These are phyloP conservation scores for Casaregolazyma lundiana DNA, from an alignment of 1,139 yeast species.

Conservation along the genomic window DNA sequence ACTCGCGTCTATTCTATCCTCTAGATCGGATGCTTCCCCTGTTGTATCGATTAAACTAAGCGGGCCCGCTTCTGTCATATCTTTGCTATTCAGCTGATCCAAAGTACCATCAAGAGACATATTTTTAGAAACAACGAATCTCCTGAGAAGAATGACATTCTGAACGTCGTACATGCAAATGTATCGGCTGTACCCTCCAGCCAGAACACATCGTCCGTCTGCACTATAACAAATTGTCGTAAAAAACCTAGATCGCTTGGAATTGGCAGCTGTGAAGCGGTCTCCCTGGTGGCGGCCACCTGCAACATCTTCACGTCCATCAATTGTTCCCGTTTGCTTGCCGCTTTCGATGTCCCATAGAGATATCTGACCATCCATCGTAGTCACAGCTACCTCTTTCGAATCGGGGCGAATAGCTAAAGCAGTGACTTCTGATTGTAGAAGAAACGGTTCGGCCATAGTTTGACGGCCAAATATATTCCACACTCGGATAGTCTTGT, in stretches of 20 bases:
- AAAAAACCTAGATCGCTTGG: constrained; percentile 80
- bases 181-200: constrained; percentile 90
- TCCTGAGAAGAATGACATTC: constrained; percentile 76
- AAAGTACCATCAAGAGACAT: constrained; percentile 90
- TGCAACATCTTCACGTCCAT: constrained; percentile 78
- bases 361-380: constrained; percentile 82
- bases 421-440: constrained; percentile 79
- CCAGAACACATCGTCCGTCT: constrained; percentile 82
- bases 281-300: constrained; percentile 86
- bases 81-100: constrained; percentile 69
- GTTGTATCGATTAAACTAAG: constrained; percentile 74
- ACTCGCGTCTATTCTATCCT: constrained; percentile 68
- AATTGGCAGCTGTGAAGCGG: constrained; percentile 72
- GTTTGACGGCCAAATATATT: constrained; percentile 74
- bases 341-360: constrained; percentile 82
- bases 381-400: constrained; percentile 79
- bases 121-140: constrained; percentile 81
- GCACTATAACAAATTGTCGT: constrained; percentile 79
- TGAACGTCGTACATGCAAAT: constrained; percentile 86
- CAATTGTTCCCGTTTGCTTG: constrained; percentile 75
- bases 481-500: constrained; percentile 90
- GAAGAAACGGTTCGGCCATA: constrained; percentile 86
- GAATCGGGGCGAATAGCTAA: constrained; percentile 89
- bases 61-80: constrained; percentile 86
- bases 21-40: constrained; percentile 83